Evolutionary conservation across 2,329 filamentous ascomycete genomes (phyloP), one percentile per base, ranked within the genome.

Genomic region (Nemania sp.): DNA sequence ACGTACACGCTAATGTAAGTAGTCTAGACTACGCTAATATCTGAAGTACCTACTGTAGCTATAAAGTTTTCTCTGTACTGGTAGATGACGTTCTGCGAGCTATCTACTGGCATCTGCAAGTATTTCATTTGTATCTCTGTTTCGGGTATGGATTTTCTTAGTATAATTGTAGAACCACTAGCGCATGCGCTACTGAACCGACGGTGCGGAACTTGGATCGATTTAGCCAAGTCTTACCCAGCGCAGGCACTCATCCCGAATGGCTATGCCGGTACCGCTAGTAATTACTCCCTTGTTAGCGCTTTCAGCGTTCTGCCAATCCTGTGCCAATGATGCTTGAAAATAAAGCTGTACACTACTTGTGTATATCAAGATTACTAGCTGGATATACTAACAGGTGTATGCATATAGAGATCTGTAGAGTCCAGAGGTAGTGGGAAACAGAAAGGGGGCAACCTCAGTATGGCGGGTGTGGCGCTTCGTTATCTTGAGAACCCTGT

Each of bases 221-320:
- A 55, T 54, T 33, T 36, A 56, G 55, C 48, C 49, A 51, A 59
- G 56, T 52, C 53, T 30, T 34, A 34, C 53, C 49, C 53, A 48
- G 43, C 24, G 31, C 49, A 52, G 55, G 57, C 48, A 60, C 48
- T 46, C 15, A 42, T 58, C 55, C 57, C 57, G 57, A 58, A 56
- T 50, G 57, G 57, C 49, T 37, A 40, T 31, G n/a, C 26, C 24
- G 1, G 2, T 42, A 28, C 43, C 56, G 36, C 56, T 52, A 48
- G 34, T 17, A 6, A 30, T 43, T 23, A 6, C 20, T 40, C 36
- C 42, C 39, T 15, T 19, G 24, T 36, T 56, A 49, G 52, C 24
- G 48, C 48, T 28, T 45, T 19, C 23, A 42, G 42, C 20, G 4
- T 51, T 42, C n/a, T 39, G 20, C 34, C 31, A 56, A 34, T 43